Base-by-base conservation (phyloP, 768 basidiomycete genomes). In the Kwoniella bestiolae region DNA sequence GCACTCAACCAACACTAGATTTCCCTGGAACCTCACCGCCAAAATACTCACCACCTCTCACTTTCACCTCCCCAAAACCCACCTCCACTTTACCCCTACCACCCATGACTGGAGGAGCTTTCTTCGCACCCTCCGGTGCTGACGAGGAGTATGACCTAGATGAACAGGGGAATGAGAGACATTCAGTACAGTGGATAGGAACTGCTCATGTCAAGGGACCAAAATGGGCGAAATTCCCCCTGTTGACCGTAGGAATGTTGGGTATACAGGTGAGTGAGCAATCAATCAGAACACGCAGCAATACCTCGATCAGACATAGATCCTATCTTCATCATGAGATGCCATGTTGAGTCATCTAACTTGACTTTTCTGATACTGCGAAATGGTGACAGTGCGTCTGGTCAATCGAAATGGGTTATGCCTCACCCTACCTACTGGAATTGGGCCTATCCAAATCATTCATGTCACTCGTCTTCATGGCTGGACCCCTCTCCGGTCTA, bases 351-450 rank as follows among this genome's bases (percentile, higher is more conserved):
- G n/a, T n/a, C n/a, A n/a, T n/a, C 44, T 68, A 26, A 38, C 47
- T 14, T 29, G 2, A 11, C 8, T 55, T 7, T 21, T 16, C 29
- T 8, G n/a, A n/a, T n/a, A n/a, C n/a, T n/a, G n/a, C n/a, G n/a
- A n/a, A n/a, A n/a, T n/a, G n/a, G n/a, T n/a, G n/a, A n/a, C n/a
- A 79, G 73, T 79, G 79, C 47, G 86, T 95, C 51, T 96, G 94
- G 94, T 90, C 90, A 1, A 89, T 95, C 12, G 94, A 96, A 76
- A 94, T 96, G 91, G 89, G 91, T 0, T 94, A 95, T 67, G 84
- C 83, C n/a, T 83, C 93, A 0, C 94, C 94, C 0, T 97, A 95
- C 80, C 85, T 97, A 1, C 84, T 94, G 58, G 91, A 92, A 0
- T 87, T 96, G 0, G 94, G 94, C 14, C 83, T 96, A 12, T 87